Evolutionary conservation across 2,329 filamentous ascomycete species (phyloP).

Genomic region (Neonectria neomacrospora): DNA sequence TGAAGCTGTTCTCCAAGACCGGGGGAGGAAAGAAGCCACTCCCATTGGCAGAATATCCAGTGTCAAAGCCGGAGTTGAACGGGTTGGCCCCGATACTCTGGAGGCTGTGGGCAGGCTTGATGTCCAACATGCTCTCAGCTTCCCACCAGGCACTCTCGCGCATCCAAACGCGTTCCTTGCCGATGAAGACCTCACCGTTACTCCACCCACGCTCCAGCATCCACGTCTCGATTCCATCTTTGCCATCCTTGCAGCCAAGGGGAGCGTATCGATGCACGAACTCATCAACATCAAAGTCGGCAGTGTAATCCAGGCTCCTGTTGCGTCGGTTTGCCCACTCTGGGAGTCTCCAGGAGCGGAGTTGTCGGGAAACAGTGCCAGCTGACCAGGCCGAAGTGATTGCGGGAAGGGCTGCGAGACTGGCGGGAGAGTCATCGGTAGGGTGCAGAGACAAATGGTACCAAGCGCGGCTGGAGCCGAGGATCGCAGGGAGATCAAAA

Average conservation of each 20-base stretch:
- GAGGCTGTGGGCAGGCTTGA: slow-evolving; percentile 72
- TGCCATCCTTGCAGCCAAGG: slow-evolving; percentile 88
- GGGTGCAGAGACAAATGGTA: slow-evolving; percentile 94
- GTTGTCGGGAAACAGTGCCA: slow-evolving; percentile 88
- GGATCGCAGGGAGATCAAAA: slow-evolving; percentile 77
- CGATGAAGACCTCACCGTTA: slow-evolving; percentile 94
- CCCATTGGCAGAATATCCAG: slow-evolving; percentile 74
- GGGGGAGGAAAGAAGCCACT: slow-evolving; percentile 78
- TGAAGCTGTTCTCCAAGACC: slow-evolving; percentile 68
- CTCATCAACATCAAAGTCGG: slow-evolving; percentile 94
- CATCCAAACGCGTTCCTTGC: slow-evolving; percentile 94
- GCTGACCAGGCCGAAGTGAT: slow-evolving; percentile 92
- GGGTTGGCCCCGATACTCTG: slow-evolving; percentile 59
- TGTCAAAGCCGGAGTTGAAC: slow-evolving; percentile 66
- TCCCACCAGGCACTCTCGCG: slow-evolving; percentile 97
- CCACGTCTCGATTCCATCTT: slow-evolving; percentile 94
- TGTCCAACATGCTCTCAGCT: slow-evolving; percentile 93
- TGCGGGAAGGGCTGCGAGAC: slow-evolving; percentile 76
- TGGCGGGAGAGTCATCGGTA: slow-evolving; percentile 84
- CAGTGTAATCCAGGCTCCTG: slow-evolving; percentile 92
- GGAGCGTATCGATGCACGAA: slow-evolving; percentile 84
- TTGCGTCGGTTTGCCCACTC: slow-evolving; percentile 97
- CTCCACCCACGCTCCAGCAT: slow-evolving; percentile 96
- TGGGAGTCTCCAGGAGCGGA: slow-evolving; percentile 91
- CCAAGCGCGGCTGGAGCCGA: slow-evolving; percentile 91